A percentile compares a stretch with the other conserved stretches of the same genome.
Evolutionary conservation across 2,329 filamentous ascomycete genomes (phyloP).

Genomic region (Alternaria sp.): DNA sequence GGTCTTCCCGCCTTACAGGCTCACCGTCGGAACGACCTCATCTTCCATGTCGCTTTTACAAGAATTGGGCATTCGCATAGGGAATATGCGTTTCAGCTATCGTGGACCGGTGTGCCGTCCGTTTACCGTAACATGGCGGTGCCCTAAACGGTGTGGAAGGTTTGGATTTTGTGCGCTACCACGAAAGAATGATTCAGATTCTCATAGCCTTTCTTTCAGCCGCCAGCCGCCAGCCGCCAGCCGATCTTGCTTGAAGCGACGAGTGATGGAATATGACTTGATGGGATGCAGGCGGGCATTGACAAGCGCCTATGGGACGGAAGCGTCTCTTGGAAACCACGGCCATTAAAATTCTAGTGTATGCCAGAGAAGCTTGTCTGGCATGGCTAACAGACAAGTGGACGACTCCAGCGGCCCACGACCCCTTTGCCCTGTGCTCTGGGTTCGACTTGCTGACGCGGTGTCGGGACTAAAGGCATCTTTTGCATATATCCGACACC

Average conservation of each 20-base stretch:
- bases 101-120: conserved; percentile 12
- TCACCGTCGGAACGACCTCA: conserved; percentile 33
- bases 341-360: not conserved
- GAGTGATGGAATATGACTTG: not conserved
- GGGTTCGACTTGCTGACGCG: conserved; percentile 35
- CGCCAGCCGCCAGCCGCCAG: not conserved
- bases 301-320: not conserved
- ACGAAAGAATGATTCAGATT: conserved; percentile 3
- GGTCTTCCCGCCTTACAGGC: conserved; percentile 27
- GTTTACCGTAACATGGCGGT: conserved; percentile 13
- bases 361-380: conserved; percentile 16
- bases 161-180: conserved; percentile 5
- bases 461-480: conserved; percentile 28
- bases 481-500: conserved; percentile 18
- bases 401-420: conserved; percentile 15
- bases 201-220: not conserved
- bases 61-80: conserved; percentile 3
- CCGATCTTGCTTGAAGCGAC: not conserved
- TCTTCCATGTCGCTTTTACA: conserved; percentile 17
- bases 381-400: conserved; percentile 6
- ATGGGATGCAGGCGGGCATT: not conserved
- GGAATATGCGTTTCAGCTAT: conserved; percentile 5
- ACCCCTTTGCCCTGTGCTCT: conserved; percentile 17
- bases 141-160: conserved; percentile 19
- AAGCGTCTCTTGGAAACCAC: conserved; percentile 12